Evolutionary conservation across 129 eudicot genomes (phyloP).

Genomic region (Helianthus tuberosus): DNA sequence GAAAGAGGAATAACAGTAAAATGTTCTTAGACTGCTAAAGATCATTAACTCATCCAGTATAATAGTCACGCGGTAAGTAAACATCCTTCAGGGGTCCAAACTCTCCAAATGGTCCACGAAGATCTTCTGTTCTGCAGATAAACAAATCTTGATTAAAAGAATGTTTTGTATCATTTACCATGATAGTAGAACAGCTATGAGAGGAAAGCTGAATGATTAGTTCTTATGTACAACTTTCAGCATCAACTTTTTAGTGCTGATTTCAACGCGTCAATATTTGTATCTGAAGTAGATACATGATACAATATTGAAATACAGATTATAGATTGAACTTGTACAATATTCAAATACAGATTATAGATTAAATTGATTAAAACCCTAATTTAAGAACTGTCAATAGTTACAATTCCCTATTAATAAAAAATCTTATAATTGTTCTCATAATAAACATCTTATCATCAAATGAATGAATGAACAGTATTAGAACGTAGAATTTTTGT

Average conservation of each 20-base stretch:
- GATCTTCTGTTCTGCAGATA: constrained; percentile 72
- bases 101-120: constrained; percentile 64
- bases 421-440: no score
- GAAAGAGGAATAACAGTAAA: background rate
- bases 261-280: background rate
- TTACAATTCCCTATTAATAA: no score
- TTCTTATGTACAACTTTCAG: constrained; percentile 5
- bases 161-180: background rate
- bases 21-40: constrained; percentile 9
- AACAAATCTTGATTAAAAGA: background rate
- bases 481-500: no score
- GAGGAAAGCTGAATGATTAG: background rate
- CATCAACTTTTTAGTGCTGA: background rate
- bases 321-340: background rate
- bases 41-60: constrained; percentile 61
- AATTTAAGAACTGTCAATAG: no score
- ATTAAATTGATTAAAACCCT: no score
- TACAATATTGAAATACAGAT: background rate
- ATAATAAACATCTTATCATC: no score
- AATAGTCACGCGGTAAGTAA: constrained; percentile 68
- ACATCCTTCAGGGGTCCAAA: constrained; percentile 63
- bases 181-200: background rate
- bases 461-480: no score
- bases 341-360: no score
- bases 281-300: background rate